Base-by-base conservation (phyloP, 2,329 filamentous ascomycete species). In the Colletotrichum aenigma region DNA sequence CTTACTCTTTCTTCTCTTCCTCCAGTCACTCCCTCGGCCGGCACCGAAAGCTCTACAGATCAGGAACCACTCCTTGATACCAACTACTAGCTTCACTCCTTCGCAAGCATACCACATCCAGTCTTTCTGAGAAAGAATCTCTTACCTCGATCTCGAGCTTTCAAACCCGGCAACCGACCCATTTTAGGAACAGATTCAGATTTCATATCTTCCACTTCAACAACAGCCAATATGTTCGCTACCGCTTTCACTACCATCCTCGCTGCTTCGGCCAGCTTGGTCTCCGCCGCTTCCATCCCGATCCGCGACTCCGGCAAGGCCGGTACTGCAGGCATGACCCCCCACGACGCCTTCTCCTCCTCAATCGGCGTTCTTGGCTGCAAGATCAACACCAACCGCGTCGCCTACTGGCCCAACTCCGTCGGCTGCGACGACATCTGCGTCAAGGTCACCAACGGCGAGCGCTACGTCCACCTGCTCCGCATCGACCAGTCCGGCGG, bases 301-400 rank as follows among this genome's bases (percentile, higher is more conserved):
- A 81, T 60, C 76, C 61, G 61, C 15, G 32, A 64, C 30, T 52
- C 43, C 26, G 68, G 62, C 79, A 79, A 72, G 72, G 77, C 79
- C 58, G 81, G 81, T 77, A 79, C 81, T 71, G 82, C 81, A 76
- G 81, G 80, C 77, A 83, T 87, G 74, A 92, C 90, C 7, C 90
- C 91, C 36, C 91, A 92, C 81, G 88, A 88, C 77, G 83, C 85
- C 79, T 92, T 87, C 85, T 90, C 88, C 3, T 91, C 89, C 18
- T 91, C 89, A 6, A 82, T 91, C 76, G 91, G 91, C 62, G 90
- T 91, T 6, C 83, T 91, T 8, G 91, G 91, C 66, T 92, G 91
- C 87, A 89, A 91, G 82, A 87, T 92, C 82, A 82, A 92, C 84
- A 91, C 87, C 76, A 88, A 92, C 85, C 89, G 90, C 56, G 87